Percentiles rank a stretch among this genome's conserved stretches.
phyloP scores from a whole-genome alignment of 2,329 filamentous ascomycete species.

The Fusarium denticulatum region DNA sequence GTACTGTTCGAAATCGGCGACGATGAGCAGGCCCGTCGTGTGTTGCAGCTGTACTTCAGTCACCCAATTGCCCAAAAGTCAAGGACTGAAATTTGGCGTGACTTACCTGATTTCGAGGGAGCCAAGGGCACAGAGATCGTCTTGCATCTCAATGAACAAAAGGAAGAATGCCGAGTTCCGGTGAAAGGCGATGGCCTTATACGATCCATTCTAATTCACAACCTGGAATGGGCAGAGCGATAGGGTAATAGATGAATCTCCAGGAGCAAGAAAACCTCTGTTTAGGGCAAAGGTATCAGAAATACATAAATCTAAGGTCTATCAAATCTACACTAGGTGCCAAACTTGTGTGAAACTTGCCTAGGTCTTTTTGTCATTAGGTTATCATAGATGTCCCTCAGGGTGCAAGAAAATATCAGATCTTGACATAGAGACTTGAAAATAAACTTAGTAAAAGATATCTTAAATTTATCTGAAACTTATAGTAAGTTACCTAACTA shows the following conservation, averaged over 20 bases:
- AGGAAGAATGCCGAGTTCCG: slow-evolving; percentile 42
- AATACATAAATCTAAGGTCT: neutral
- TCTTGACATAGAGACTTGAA: no score
- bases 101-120: slow-evolving; percentile 63
- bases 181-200: slow-evolving; percentile 60
- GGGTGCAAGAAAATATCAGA: neutral
- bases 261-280: neutral
- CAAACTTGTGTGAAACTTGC: neutral
- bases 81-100: slow-evolving; percentile 75
- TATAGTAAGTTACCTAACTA: neutral
- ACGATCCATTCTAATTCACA: slow-evolving; percentile 53
- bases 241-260: neutral
- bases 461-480: neutral
- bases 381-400: neutral
- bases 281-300: neutral
- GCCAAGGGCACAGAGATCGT: slow-evolving; percentile 40
- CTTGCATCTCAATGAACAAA: slow-evolving; percentile 37
- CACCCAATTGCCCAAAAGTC: slow-evolving; percentile 44
- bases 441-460: no score
- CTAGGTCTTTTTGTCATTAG: neutral
- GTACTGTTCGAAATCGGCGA: slow-evolving; percentile 79
- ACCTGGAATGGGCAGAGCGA: neutral
- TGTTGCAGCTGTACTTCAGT: slow-evolving; percentile 60
- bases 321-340: neutral
- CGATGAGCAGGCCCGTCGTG: slow-evolving; percentile 71